phyloP scores from a whole-genome alignment of 2,329 filamentous ascomycete species.

The Hypoxylon sp. region DNA sequence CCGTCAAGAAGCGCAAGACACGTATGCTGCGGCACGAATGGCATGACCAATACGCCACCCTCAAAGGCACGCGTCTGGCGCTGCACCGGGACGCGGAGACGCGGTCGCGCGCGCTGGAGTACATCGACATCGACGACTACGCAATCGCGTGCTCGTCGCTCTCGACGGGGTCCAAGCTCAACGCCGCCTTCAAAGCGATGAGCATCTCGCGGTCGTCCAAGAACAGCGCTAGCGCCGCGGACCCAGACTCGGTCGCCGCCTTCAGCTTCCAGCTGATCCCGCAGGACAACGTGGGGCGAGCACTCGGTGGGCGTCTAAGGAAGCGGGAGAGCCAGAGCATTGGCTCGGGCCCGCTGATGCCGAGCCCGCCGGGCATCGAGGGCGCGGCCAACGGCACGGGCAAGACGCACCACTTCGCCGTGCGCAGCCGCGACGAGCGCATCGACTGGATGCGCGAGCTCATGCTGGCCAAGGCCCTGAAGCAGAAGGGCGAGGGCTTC shows the following conservation, averaged over 20 bases:
- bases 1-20: constrained; percentile 95
- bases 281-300: constrained; percentile 69
- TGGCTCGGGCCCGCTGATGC: constrained; percentile 54
- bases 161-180: constrained; percentile 83
- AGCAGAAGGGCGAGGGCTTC: constrained; percentile 86
- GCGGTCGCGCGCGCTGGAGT: constrained; percentile 75
- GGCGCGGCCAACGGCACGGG: constrained; percentile 70
- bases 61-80: constrained; percentile 80
- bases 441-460: constrained; percentile 98
- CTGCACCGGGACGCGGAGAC: constrained; percentile 76
- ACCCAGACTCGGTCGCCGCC: constrained; percentile 69
- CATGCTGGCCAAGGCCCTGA: constrained; percentile 90
- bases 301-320: constrained; percentile 63
- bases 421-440: constrained; percentile 86
- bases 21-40: constrained; percentile 92
- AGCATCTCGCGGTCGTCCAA: constrained; percentile 65
- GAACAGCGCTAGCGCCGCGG: constrained; percentile 59
- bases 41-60: constrained; percentile 91
- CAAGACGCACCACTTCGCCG: constrained; percentile 95
- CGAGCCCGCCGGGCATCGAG: constrained; percentile 49
- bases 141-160: constrained; percentile 86
- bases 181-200: constrained; percentile 87
- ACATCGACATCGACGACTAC: constrained; percentile 90
- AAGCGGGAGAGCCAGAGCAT: constrained; percentile 66
- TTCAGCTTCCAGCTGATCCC: constrained; percentile 91